Evolutionary conservation across 495 filamentous ascomycete species (phyloP).

Genomic region (Xylaria longipes): DNA sequence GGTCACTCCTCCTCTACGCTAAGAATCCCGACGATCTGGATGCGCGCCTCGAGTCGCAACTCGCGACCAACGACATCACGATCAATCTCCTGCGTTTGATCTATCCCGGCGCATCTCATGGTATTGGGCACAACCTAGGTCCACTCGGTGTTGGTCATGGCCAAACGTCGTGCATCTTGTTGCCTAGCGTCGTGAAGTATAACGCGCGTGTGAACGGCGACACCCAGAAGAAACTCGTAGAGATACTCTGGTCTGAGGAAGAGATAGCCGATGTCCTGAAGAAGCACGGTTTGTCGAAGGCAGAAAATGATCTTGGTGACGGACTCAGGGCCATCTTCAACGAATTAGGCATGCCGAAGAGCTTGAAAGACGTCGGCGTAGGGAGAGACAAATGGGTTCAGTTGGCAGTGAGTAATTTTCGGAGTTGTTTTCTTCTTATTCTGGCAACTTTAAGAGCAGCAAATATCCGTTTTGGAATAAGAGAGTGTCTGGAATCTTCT

Average conservation of each 20-base stretch:
- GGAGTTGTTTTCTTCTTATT: no score
- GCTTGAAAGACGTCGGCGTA: slow-evolving; percentile 40
- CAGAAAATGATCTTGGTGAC: slow-evolving; percentile 44
- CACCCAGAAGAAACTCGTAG: slow-evolving; percentile 54
- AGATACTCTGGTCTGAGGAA: slow-evolving; percentile 56
- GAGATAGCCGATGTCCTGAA: slow-evolving; percentile 51
- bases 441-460: no score
- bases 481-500: no score
- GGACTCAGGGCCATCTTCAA: slow-evolving; percentile 40
- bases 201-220: slow-evolving; percentile 52
- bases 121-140: slow-evolving; percentile 71
- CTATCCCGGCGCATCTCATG: slow-evolving; percentile 60
- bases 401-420: slow-evolving; percentile 45
- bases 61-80: slow-evolving; percentile 19
- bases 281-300: slow-evolving; percentile 35
- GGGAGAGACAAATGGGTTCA: slow-evolving; percentile 44
- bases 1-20: slow-evolving; percentile 58
- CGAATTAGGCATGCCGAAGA: slow-evolving; percentile 43
- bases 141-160: slow-evolving; percentile 69
- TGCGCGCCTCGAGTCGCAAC: slow-evolving; percentile 52
- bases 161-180: slow-evolving; percentile 69
- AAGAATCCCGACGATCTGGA: slow-evolving; percentile 50
- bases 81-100: slow-evolving; percentile 35
- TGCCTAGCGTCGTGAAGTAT: slow-evolving; percentile 66
- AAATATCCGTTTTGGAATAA: no score